phyloP scores from a whole-genome alignment of 306 rosid genomes.

The Cucurbita moschata region DNA sequence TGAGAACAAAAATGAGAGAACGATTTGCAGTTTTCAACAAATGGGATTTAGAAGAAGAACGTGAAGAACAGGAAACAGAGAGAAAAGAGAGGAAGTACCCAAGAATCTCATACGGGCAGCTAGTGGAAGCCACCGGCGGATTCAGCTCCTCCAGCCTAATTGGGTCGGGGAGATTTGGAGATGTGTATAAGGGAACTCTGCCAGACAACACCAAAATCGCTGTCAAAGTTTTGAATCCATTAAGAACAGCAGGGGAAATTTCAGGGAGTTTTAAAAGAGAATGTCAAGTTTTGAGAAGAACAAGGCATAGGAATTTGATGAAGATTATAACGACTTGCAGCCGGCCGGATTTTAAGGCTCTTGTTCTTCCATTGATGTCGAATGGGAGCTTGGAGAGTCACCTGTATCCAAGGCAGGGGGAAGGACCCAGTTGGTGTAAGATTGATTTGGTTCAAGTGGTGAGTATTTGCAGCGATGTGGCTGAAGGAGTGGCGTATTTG shows the following conservation, averaged over 20 bases:
- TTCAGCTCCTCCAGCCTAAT: slow-evolving; percentile 54
- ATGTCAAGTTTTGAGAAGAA: slow-evolving; percentile 52
- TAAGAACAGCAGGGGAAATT: slow-evolving; percentile 25
- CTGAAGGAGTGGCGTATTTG: slow-evolving; percentile 76
- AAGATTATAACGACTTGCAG: slow-evolving; percentile 73
- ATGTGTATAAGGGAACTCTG: slow-evolving; percentile 71
- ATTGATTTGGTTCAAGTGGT: slow-evolving; percentile 52
- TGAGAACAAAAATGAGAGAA: slow-evolving; percentile 24
- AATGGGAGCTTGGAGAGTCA: slow-evolving; percentile 84
- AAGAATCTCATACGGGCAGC: slow-evolving; percentile 60
- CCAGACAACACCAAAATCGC: slow-evolving; percentile 61
- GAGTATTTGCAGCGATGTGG: slow-evolving; percentile 71
- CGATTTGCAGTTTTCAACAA: slow-evolving; percentile 6
- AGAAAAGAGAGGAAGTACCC: slow-evolving; percentile 40
- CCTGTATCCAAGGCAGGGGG: slow-evolving; percentile 36
- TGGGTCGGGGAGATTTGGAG: slow-evolving; percentile 74
- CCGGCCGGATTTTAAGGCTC: slow-evolving; percentile 65
- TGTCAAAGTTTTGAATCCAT: slow-evolving; percentile 55
- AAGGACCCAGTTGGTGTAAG: too few species aligned
- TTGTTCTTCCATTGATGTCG: slow-evolving; percentile 79
- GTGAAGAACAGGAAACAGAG: slow-evolving; percentile 21
- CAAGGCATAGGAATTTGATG: slow-evolving; percentile 71
- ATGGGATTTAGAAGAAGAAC: slow-evolving; percentile 16
- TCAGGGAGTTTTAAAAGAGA: slow-evolving; percentile 71
- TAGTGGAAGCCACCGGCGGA: slow-evolving; percentile 63